These are phyloP conservation scores for Whalleya microplaca DNA, from an alignment of 2,329 filamentous ascomycete genomes.

Conservation along the genomic window DNA sequence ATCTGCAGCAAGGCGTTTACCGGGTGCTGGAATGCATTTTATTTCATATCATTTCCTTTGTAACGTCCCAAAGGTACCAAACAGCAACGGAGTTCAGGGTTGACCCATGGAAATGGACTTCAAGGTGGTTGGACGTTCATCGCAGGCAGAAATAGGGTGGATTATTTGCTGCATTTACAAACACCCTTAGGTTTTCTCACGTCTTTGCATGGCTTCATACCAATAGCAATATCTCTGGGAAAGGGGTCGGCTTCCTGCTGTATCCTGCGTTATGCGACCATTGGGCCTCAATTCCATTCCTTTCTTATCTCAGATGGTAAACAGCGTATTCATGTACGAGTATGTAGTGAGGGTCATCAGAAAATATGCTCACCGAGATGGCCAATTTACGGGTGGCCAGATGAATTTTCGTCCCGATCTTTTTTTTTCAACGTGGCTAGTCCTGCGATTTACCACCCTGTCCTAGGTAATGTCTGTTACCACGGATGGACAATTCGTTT, in stretches of 20 bases:
- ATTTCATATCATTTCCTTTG: slow-evolving; percentile 35
- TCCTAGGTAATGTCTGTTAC: background rate
- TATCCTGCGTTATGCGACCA: background rate
- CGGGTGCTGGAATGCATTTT: slow-evolving; percentile 28
- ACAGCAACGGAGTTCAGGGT: slow-evolving; percentile 31
- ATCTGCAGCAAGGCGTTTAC: slow-evolving; percentile 34
- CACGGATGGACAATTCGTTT: background rate
- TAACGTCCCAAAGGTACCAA: slow-evolving; percentile 18
- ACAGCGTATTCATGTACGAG: slow-evolving; percentile 10
- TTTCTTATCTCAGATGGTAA: slow-evolving; percentile 3
- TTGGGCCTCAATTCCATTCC: slow-evolving; percentile 6
- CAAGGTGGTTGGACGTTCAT: slow-evolving; percentile 13
- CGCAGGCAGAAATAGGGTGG: slow-evolving; percentile 21
- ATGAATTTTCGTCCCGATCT: slow-evolving; percentile 8
- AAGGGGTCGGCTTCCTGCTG: background rate
- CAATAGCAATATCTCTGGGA: background rate
- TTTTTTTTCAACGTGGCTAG: background rate
- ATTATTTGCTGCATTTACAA: slow-evolving; percentile 28
- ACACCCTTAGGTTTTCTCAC: slow-evolving; percentile 8
- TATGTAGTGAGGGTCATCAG: slow-evolving; percentile 1
- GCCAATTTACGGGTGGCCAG: background rate
- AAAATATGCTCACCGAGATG: slow-evolving; percentile 1
- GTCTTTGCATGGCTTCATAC: slow-evolving; percentile 12
- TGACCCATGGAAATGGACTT: slow-evolving; percentile 9
- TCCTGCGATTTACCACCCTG: slow-evolving; percentile 9